Conservation (phyloP, 2,329 filamentous ascomycete genomes). For the Aspergillus novoparasiticus region DNA sequence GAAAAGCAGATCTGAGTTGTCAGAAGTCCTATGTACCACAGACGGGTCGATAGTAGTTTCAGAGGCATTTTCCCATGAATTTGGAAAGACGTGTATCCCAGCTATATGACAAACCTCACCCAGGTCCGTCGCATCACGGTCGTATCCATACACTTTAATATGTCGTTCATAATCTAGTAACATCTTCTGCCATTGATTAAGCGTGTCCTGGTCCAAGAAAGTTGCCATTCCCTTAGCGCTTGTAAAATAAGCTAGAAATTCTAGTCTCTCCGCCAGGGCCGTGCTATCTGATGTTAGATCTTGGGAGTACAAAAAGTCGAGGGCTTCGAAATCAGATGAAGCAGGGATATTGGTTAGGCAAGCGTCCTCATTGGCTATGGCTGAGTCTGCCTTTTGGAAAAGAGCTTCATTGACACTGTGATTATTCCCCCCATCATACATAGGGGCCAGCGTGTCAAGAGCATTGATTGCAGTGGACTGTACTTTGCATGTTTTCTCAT, state of each 20-base stretch:
- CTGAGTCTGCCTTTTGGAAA: neutral
- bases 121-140: neutral
- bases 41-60: constrained; percentile 12
- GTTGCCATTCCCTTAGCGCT: constrained; percentile 24
- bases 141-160: neutral
- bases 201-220: constrained; percentile 22
- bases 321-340: constrained; percentile 18
- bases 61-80: neutral
- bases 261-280: constrained; percentile 19
- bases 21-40: constrained; percentile 1
- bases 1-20: constrained; percentile 3
- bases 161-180: constrained; percentile 7
- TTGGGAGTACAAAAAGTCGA: constrained; percentile 21
- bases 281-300: constrained; percentile 15
- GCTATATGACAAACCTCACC: too few relatives aligned
- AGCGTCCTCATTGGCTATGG: neutral
- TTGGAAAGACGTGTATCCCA: too few relatives aligned
- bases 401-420: neutral
- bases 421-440: neutral
- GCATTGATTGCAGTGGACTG: neutral
- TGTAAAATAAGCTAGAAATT: constrained; percentile 27
- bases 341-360: constrained; percentile 3
- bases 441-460: neutral
- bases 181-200: constrained; percentile 21
- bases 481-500: constrained; percentile 25